Evolutionary conservation across 1,284 basidiomycete species (phyloP), one percentile per base, ranked within the genome.

Genomic region (Lentinus polychrous): DNA sequence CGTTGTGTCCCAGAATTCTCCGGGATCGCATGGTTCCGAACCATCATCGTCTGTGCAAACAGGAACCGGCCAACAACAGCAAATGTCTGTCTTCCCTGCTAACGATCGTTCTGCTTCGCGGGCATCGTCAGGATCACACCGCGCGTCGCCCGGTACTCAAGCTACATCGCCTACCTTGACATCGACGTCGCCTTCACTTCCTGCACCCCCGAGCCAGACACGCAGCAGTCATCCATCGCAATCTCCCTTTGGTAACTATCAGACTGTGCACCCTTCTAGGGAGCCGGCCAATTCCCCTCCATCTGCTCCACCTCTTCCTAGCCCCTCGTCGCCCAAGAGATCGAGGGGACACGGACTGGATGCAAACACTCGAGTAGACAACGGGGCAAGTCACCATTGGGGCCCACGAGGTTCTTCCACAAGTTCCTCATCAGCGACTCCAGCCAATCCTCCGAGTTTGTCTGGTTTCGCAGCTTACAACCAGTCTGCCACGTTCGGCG

Each of bases 271-370:
- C 18, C 12, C n/a, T 40, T 20, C 20, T 6, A 3, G 39, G n/a
- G 39, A 40, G 8, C 8, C 17, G 5, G 22, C 39, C 22, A 18
- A 8, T 12, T 20, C 39, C 12, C 39, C 39, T 23, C 12, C 20
- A 40, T 20, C 27, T 23, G 32, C 50, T 2, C 10, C 43, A 6
- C 49, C 20, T 14, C 27, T 39, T 1, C 39, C 53, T 8, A 52
- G 55, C 0, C 54, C 54, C 11, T 54, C 60, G 17, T 52, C 57
- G 2, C 47, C 55, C 10, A 60, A 59, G 57, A 60, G 54, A 41
- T 12, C 51, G 39, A 59, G 54, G 44, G 20, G 20, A 22, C 39
- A 10, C 8, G 18, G 32, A 12, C 33, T 43, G 22, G 11, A 42
- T 20, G 35, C 17, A n/a, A 20, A n/a, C n/a, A n/a, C n/a, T 17